These are phyloP conservation scores for Populus hybrid DNA, from an alignment of 441 rosid genomes.

Conservation along the genomic window DNA sequence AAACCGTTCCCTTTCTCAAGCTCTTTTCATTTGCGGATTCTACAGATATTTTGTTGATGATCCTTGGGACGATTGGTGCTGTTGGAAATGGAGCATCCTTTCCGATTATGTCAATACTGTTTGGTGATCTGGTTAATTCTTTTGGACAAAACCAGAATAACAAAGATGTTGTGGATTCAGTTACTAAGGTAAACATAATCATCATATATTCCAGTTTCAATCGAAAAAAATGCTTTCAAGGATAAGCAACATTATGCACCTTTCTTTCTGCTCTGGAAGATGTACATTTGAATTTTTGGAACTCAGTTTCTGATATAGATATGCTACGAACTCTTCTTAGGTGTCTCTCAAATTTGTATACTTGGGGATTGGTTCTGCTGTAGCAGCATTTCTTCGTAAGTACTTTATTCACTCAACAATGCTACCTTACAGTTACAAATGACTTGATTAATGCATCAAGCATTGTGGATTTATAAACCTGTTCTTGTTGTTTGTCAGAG, in stretches of 20 bases:
- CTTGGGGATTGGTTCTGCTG: conserved; percentile 55
- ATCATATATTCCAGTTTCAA: not conserved
- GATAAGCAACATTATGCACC: too few relatives aligned
- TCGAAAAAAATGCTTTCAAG: not conserved
- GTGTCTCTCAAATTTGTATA: conserved; percentile 57
- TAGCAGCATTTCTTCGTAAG: conserved; percentile 69
- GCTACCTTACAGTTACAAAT: not conserved
- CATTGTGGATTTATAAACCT: not conserved
- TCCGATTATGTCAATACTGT: conserved; percentile 57
- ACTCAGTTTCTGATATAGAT: not conserved
- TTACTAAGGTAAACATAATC: conserved; percentile 44
- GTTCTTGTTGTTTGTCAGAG: conserved; percentile 43
- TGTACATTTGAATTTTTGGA: too few relatives aligned
- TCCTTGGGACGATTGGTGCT: conserved; percentile 54
- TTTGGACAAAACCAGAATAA: conserved; percentile 49
- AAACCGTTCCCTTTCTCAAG: conserved; percentile 54
- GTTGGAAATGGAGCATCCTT: conserved; percentile 47
- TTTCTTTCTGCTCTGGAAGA: too few relatives aligned
- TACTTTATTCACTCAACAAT: not conserved
- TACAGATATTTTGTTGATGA: conserved; percentile 47
- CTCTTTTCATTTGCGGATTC: conserved; percentile 69
- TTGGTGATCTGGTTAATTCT: conserved; percentile 54
- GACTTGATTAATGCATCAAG: not conserved
- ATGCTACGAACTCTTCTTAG: conserved; percentile 19
- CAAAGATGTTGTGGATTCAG: conserved; percentile 30